Conservation (phyloP, 2,329 filamentous ascomycete species). For the Botryosphaeria dothidea region DNA sequence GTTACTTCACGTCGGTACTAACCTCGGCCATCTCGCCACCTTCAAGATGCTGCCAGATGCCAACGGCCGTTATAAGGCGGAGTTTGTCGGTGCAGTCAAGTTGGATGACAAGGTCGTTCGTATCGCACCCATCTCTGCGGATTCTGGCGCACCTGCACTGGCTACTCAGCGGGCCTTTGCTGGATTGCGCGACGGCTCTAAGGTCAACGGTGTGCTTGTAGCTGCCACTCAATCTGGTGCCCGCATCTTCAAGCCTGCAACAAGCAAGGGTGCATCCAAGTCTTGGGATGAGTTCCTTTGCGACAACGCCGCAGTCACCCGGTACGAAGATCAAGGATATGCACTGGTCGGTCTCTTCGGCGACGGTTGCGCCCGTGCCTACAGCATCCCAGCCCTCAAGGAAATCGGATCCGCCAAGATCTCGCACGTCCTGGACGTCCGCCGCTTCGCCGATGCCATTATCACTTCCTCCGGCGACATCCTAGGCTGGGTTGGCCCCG, state of each 20-base stretch:
- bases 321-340: constrained; percentile 72
- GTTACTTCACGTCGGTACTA: constrained; percentile 87
- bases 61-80: constrained; percentile 69
- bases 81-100: constrained; percentile 67
- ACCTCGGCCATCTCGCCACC: constrained; percentile 77
- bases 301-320: constrained; percentile 75
- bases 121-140: constrained; percentile 76
- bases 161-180: constrained; percentile 76
- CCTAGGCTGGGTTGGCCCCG: constrained; percentile 84
- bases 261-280: constrained; percentile 87
- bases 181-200: constrained; percentile 71
- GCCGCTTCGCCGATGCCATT: constrained; percentile 67
- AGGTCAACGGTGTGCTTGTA: constrained; percentile 78
- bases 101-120: constrained; percentile 71
- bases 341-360: constrained; percentile 84
- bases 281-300: constrained; percentile 83
- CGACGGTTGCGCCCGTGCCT: constrained; percentile 77
- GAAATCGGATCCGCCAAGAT: constrained; percentile 73
- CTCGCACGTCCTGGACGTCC: constrained; percentile 68
- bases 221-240: constrained; percentile 73
- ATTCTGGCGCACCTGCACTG: constrained; percentile 72
- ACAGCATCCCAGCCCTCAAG: constrained; percentile 82
- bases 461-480: constrained; percentile 80
- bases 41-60: constrained; percentile 82
- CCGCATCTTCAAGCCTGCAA: constrained; percentile 85